Conservation (phyloP, 768 basidiomycete genomes). For the Tulasnella sp. region DNA sequence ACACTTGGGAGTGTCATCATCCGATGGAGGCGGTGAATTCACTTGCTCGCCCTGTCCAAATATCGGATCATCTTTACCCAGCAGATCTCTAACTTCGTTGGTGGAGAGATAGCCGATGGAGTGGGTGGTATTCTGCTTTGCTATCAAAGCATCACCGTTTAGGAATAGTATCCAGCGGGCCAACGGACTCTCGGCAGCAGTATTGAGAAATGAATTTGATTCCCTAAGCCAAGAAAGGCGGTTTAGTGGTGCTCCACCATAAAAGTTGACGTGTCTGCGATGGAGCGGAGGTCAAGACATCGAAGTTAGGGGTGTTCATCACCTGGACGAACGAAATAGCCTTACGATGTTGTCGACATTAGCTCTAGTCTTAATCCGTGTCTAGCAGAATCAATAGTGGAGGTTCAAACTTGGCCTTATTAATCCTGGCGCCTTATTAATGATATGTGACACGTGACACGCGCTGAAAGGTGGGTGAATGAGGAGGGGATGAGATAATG, state of each 20-base stretch:
- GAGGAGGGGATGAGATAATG: no score
- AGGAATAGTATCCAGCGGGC: conserved; percentile 74
- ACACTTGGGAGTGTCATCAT: conserved; percentile 11
- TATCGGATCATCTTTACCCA: conserved; percentile 48
- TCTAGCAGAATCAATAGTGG: no score
- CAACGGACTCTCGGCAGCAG: conserved; percentile 42
- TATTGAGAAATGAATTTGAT: conserved; percentile 63
- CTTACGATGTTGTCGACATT: no score
- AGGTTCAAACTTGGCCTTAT: no score
- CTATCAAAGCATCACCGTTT: conserved; percentile 50
- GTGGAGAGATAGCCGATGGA: conserved; percentile 45
- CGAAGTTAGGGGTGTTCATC: no score
- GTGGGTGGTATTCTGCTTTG: conserved; percentile 24
- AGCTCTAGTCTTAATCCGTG: no score
- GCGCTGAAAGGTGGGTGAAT: no score
- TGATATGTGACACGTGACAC: no score
- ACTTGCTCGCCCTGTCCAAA: conserved; percentile 51
- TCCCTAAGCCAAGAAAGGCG: conserved; percentile 70
- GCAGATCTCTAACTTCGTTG: conserved; percentile 44
- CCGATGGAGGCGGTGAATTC: conserved; percentile 9
- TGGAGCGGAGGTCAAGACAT: no score
- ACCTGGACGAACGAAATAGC: no score
- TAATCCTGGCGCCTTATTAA: no score
- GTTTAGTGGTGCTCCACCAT: conserved; percentile 58
- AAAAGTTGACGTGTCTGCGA: conserved; percentile 40